Base-by-base conservation (phyloP, 1,139 yeast genomes). In the Magnusiomyces tetraspermus region DNA sequence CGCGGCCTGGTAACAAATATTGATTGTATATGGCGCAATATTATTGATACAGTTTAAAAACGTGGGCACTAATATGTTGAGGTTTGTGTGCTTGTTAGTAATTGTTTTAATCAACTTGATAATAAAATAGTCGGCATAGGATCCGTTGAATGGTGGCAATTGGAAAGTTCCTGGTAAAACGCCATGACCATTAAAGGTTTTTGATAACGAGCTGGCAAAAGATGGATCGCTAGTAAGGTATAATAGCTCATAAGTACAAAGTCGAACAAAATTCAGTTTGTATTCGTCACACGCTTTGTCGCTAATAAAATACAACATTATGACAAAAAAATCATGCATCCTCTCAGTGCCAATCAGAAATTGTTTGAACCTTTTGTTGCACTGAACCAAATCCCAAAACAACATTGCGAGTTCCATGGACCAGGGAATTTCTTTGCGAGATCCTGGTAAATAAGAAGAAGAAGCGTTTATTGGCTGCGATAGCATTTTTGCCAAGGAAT, bases 301-400 rank as follows among this genome's bases (percentile, higher is more conserved):
- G 51, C 73, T 71, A 50, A 86, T 71, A 63, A 85, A 79, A 63
- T 77, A 85, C 13, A 82, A 63, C 42, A 85, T 66, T 1, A 77
- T 66, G 0, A 84, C 69, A 53, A 79, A 67, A 40, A 85, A 67
- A 58, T 83, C 86, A 33, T 76, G 72, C 8, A 80, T 76, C 56
- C 73, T 74, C 47, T 74, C 61, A 3, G 68, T 72, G 23, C 73
- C 71, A 1, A 77, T 73, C 33, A 85, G 70, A 53, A 77, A 70
- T 8, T 69, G 63, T 57, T 76, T 75, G 55, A 69, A 68, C 51
- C 62, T 63, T 42, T 57, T 58, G 67, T 90, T 90, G 60, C 89
- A 82, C 64, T 86, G 94, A 41, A 80, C 70, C 50, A 88, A 67
- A 62, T 86, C 96, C 87, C 95, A 86, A 22, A 85, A 63, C 8